phyloP scores from a whole-genome alignment of 768 basidiomycete genomes.

The Hericium rajendrae region DNA sequence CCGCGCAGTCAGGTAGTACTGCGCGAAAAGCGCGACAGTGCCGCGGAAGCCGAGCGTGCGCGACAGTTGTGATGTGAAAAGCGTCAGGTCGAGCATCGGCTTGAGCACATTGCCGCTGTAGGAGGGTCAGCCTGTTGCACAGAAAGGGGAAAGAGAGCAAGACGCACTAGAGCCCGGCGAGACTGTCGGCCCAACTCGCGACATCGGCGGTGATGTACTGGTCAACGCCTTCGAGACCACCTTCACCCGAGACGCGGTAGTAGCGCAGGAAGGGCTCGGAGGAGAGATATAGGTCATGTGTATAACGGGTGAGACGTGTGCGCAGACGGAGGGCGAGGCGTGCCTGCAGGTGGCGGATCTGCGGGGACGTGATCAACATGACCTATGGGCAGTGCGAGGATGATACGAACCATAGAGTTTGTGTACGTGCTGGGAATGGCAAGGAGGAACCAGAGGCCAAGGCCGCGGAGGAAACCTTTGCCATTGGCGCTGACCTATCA shows the following conservation, averaged over 20 bases:
- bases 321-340: conserved; percentile 76
- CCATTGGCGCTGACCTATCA: conserved; percentile 70
- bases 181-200: conserved; percentile 76
- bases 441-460: conserved; percentile 82
- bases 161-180: conserved; percentile 84
- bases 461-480: conserved; percentile 69
- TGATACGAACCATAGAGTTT: conserved; percentile 71
- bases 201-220: conserved; percentile 94
- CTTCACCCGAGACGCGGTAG: conserved; percentile 35
- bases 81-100: conserved; percentile 78
- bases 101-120: conserved; percentile 89
- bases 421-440: conserved; percentile 93
- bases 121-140: not conserved
- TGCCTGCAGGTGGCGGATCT: conserved; percentile 86
- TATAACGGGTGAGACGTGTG: conserved; percentile 82
- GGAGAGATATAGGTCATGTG: conserved; percentile 86
- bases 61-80: conserved; percentile 89
- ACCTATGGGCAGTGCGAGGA: not conserved
- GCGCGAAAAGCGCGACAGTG: conserved; percentile 65
- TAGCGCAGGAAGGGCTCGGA: conserved; percentile 63
- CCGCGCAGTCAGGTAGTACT: conserved; percentile 80
- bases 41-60: conserved; percentile 82
- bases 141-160: not conserved
- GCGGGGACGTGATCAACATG: not conserved
- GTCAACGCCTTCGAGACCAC: conserved; percentile 58